Percentiles rank a stretch among this genome's conserved stretches.
Conservation (phyloP, 2,329 filamentous ascomycete genomes). For the Fusarium incarnatum region DNA sequence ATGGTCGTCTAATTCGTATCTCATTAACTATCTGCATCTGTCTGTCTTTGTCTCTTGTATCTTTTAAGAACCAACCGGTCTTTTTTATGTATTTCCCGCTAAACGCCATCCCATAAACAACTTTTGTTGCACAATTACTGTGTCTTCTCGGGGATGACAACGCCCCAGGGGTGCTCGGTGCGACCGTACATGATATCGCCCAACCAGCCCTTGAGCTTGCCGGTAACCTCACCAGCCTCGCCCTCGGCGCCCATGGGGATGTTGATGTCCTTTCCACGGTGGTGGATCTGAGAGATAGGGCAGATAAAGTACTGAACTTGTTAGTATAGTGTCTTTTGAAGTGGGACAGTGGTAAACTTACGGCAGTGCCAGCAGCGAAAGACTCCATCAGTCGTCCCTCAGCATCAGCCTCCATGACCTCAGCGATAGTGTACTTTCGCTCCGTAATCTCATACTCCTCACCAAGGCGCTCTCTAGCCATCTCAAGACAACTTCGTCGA, state of each 20-base stretch:
- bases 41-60: slow-evolving; percentile 8
- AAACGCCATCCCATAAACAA: slow-evolving; percentile 44
- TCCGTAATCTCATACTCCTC: slow-evolving; percentile 78
- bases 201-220: slow-evolving; percentile 74
- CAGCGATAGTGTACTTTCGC: slow-evolving; percentile 83
- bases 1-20: slow-evolving; percentile 41
- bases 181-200: slow-evolving; percentile 80
- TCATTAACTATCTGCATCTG: slow-evolving; percentile 36
- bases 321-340: slow-evolving; percentile 35
- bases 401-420: slow-evolving; percentile 76
- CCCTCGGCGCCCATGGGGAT: slow-evolving; percentile 69
- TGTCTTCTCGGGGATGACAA: slow-evolving; percentile 74
- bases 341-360: no score
- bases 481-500: slow-evolving; percentile 80
- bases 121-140: slow-evolving; percentile 46
- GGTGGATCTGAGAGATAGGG: slow-evolving; percentile 75
- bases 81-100: slow-evolving; percentile 40
- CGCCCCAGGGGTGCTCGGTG: slow-evolving; percentile 75
- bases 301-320: slow-evolving; percentile 73
- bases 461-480: slow-evolving; percentile 72
- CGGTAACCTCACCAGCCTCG: slow-evolving; percentile 65
- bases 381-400: slow-evolving; percentile 86
- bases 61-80: slow-evolving; percentile 18
- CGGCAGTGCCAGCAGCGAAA: slow-evolving; percentile 88
- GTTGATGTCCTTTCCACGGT: slow-evolving; percentile 71